Conservation (phyloP, 208 protist genomes). For the Wallacemonas sp. region DNA sequence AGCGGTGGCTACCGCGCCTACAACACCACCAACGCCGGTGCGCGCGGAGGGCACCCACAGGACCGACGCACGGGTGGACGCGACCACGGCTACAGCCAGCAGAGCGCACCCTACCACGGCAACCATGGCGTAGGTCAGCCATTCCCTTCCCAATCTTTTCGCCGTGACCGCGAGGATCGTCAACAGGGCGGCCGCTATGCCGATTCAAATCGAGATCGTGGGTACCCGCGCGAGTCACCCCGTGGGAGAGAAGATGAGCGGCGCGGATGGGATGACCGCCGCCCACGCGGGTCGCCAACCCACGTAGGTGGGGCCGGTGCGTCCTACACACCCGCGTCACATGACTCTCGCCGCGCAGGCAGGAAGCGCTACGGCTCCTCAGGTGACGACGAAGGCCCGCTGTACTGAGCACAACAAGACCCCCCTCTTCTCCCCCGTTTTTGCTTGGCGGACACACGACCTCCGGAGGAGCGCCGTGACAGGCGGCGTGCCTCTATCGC, state of each 20-base stretch:
- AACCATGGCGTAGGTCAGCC: too few species aligned
- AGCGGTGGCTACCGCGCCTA: constrained; percentile 3
- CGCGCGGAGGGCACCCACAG: too few species aligned
- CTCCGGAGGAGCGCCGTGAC: too few species aligned
- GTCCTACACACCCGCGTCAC: neutral
- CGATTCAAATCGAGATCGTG: too few species aligned
- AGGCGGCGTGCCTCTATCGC: too few species aligned
- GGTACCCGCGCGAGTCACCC: too few species aligned
- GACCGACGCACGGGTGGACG: too few species aligned
- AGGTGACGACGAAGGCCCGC: constrained; percentile 3
- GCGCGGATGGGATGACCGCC: neutral
- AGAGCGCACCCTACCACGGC: too few species aligned
- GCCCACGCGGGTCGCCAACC: neutral
- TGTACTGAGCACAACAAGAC: neutral
- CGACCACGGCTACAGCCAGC: neutral
- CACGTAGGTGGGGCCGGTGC: neutral
- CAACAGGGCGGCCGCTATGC: too few species aligned
- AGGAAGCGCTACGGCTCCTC: constrained; percentile 5
- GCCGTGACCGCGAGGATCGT: too few species aligned
- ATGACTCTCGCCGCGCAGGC: neutral
- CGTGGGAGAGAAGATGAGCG: too few species aligned
- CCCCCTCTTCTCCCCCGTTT: neutral
- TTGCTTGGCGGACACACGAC: neutral
- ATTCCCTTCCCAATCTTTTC: too few species aligned
- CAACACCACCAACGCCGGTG: neutral